Percentiles rank a stretch among this genome's conserved stretches.
These are phyloP conservation scores for Linaria vulgaris DNA, from an alignment of 257 asterid species.

Conservation along the genomic window DNA sequence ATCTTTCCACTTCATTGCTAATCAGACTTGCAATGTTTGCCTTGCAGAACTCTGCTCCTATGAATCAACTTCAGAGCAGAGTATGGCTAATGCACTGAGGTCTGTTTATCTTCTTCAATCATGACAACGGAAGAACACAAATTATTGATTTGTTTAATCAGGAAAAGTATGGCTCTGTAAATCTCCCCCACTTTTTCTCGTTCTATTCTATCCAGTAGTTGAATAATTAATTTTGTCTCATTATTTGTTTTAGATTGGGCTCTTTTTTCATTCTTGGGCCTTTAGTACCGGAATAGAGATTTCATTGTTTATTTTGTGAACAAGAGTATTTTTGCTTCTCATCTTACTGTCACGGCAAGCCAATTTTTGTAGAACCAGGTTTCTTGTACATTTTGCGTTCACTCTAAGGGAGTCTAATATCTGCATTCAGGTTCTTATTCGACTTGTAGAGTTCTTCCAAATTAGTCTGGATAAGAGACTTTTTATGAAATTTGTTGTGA, in stretches of 20 bases:
- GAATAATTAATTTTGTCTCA: not conserved
- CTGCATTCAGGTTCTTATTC: no score
- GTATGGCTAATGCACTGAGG: conserved; percentile 99
- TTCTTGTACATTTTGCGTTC: no score
- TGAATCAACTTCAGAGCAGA: conserved; percentile 90
- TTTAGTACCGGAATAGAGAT: not conserved
- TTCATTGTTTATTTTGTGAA: not conserved
- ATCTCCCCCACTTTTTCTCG: not conserved
- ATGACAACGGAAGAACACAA: conserved; percentile 90
- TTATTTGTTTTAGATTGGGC: not conserved
- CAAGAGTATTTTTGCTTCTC: no score
- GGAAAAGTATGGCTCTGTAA: conserved; percentile 68
- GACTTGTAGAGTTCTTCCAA: no score
- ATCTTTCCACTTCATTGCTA: not conserved
- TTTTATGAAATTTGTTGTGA: no score
- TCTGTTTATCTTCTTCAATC: conserved; percentile 94
- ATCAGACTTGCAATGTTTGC: conserved; percentile 11
- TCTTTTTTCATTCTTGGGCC: no score
- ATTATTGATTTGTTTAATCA: conserved; percentile 92
- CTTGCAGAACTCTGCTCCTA: conserved; percentile 77
- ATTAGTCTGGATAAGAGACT: no score
- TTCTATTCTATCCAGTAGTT: not conserved
- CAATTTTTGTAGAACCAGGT: no score
- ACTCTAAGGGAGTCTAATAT: no score
- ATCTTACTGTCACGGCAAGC: no score